Conservation (phyloP, 1,284 basidiomycete genomes). For the Porogramme epimiltina region DNA sequence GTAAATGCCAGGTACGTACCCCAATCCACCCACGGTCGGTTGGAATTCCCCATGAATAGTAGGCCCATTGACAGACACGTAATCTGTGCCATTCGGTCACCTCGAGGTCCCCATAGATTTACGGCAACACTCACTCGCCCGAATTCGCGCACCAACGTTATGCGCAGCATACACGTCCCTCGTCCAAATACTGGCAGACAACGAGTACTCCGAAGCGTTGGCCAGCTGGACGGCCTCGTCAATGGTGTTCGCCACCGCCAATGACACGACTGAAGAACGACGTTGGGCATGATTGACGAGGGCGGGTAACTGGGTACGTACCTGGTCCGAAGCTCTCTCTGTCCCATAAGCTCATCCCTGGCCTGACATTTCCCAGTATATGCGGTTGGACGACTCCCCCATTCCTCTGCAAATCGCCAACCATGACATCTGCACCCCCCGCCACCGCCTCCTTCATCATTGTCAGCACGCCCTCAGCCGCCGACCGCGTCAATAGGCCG, state of each 20-base stretch:
- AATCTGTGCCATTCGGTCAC: slow-evolving; percentile 38
- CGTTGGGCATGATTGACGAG: neutral
- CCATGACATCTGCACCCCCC: slow-evolving; percentile 52
- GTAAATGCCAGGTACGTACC: slow-evolving; percentile 25
- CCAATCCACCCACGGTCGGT: slow-evolving; percentile 35
- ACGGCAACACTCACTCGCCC: slow-evolving; percentile 39
- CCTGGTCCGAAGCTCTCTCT: slow-evolving; percentile 65
- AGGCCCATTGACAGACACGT: slow-evolving; percentile 37
- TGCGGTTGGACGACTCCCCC: slow-evolving; percentile 56
- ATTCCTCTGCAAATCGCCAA: slow-evolving; percentile 46
- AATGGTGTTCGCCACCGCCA: slow-evolving; percentile 46
- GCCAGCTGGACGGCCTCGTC: slow-evolving; percentile 61
- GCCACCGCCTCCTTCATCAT: slow-evolving; percentile 54
- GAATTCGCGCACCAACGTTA: slow-evolving; percentile 50
- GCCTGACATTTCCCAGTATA: slow-evolving; percentile 48
- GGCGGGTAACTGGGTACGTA: slow-evolving; percentile 25
- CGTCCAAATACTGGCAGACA: slow-evolving; percentile 58
- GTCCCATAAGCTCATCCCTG: slow-evolving; percentile 54
- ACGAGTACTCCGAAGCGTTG: slow-evolving; percentile 56
- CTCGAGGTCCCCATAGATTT: slow-evolving; percentile 35
- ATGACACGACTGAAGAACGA: slow-evolving; percentile 40
- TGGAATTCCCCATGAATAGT: slow-evolving; percentile 38
- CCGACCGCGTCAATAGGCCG: slow-evolving; percentile 50
- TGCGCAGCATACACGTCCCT: slow-evolving; percentile 47
- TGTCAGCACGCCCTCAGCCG: slow-evolving; percentile 50